Base-by-base conservation (phyloP, 352 stramenopile species). In the Phytophthora ramorum region DNA sequence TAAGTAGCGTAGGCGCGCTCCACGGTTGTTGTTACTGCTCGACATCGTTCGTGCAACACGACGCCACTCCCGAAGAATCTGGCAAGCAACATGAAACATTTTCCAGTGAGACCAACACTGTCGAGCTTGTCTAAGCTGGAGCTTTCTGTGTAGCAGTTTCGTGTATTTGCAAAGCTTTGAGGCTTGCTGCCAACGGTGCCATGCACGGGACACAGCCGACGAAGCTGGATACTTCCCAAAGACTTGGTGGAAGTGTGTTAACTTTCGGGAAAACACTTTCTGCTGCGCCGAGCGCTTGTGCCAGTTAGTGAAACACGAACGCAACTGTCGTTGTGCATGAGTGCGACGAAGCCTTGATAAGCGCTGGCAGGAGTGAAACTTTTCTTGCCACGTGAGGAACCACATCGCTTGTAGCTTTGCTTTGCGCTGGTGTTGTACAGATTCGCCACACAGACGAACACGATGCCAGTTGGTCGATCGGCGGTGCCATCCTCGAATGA, bases 1-100 rank as follows among this genome's bases (percentile, higher is more conserved):
- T 45, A 86, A 78, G 14, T 64, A 26, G 0, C 78, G 76, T n/a
- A 76, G 38, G 8, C 76, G 71, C 47, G 70, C 70, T 8, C 80
- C 78, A 4, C 75, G 52, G 9, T 70, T 69, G 3, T 55, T 64
- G 40, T 44, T 76, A 8, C 26, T 48, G 12, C 17, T 49, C 28
- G 75, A 59, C 5, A 32, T 49, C 1, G 56, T 34, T 13, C 3
- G 32, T 37, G 58, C 63, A 41, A 47, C 26, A 20, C 16, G 45
- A 4, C 17, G 66, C 77, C 72, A 85, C 2, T 32, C 26, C 17
- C 58, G 68, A 44, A 85, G 48, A 19, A 61, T 17, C 12, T 26
- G 20, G 16, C 53, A 68, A 64, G 53, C 62, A n/a, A 32, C 16
- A 38, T 70, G 65, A 37, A 81, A 79, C 24, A 49, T 20, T 32